These are phyloP conservation scores for Takashimella tepidaria DNA, from an alignment of 1,284 basidiomycete genomes.

Conservation along the genomic window DNA sequence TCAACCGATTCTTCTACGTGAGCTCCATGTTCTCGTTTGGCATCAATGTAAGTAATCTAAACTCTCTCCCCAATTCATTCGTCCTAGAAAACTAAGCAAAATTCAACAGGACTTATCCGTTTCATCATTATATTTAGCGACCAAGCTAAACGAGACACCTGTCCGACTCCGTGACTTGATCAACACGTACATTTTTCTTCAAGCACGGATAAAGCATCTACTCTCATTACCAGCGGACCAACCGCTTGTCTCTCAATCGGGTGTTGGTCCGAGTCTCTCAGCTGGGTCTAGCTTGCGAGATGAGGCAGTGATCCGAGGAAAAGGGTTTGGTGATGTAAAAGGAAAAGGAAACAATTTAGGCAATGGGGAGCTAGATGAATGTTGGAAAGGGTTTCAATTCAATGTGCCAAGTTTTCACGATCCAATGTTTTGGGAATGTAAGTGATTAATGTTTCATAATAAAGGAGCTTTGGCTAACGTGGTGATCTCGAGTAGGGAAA, in stretches of 20 bases:
- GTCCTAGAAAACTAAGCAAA: neutral
- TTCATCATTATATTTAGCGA: conserved; percentile 88
- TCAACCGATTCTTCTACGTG: conserved; percentile 96
- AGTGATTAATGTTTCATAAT: conserved; percentile 4
- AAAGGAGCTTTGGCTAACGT: neutral
- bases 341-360: conserved; percentile 1
- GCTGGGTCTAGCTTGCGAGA: conserved; percentile 3
- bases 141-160: conserved; percentile 92
- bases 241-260: conserved; percentile 7
- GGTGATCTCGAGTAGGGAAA: conserved; percentile 30
- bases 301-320: conserved; percentile 5
- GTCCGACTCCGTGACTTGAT: conserved; percentile 87
- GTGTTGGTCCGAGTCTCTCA: neutral
- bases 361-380: conserved; percentile 16
- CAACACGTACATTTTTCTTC: conserved; percentile 84
- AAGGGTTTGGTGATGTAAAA: neutral
- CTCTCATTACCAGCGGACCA: conserved; percentile 27
- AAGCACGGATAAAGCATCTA: conserved; percentile 37
- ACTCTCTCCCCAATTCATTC: neutral
- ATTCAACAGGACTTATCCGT: conserved; percentile 74
- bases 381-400: conserved; percentile 39
- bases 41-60: conserved; percentile 61
- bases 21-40: conserved; percentile 90
- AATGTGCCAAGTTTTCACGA: conserved; percentile 39
- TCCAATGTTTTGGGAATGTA: conserved; percentile 45